Base-by-base conservation (phyloP, 495 filamentous ascomycete species). In the Collariella sp. region DNA sequence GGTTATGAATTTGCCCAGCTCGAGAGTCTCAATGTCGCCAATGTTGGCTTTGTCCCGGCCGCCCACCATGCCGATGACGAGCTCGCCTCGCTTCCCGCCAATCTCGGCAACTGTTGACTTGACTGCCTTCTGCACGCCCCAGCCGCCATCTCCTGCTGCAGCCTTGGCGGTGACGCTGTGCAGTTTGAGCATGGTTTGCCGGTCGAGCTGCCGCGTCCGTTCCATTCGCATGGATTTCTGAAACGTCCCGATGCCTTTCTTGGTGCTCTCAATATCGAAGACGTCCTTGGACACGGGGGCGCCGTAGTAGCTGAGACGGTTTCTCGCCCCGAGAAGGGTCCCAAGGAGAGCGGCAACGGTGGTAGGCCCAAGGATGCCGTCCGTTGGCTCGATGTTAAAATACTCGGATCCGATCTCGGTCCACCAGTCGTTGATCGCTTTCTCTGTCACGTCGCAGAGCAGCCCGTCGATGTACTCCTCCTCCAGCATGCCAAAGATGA, bases 61-160 rank as follows among this genome's bases (percentile, higher is more conserved):
- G n/a, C 87, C 86, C 13, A 95, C 89, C 84, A 91, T 93, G 5
- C 86, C 88, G 74, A 93, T 88, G 43, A 95, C 84, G 76, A 96
- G 87, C 62, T 95, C 89, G 31, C 89, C 88, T 41, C 91, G 85
- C 67, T 96, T 95, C n/a, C 93, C 93, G 55, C 89, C 86, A 31
- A 98, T 80, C 67, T 97, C 93, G 7, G 88, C 90, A 55, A 96
- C 84, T 2, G 91, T 96, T 7, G 89, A 94, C 63, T 96, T 97
- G 55, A 98, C 87, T 16, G 91, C 90, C 62, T 88, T 88, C 29
- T 87, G 87, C 18, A 91, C 81, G 5, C 83, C 87, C 80, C 79
- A 76, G 35, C 72, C 57, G 13, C 81, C 82, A 57, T 95, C 86
- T 7, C 86, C 80, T 34, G 83, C 85, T 5, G 91, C 93, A 19